Base-by-base conservation (phyloP, 352 stramenopile species). In the Phytophthora quininea region DNA sequence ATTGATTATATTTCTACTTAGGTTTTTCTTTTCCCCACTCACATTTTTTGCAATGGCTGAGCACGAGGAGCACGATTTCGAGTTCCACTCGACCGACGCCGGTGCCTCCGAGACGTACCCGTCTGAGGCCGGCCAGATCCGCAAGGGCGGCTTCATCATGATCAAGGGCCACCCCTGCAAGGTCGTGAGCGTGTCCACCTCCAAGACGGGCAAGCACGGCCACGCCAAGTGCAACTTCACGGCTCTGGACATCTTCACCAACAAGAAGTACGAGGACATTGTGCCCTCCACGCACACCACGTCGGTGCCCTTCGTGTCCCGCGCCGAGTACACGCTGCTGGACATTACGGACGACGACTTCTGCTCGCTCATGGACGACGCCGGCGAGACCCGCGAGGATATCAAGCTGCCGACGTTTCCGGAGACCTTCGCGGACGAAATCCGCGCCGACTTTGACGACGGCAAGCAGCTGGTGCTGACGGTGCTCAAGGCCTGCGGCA, bases 181-280 rank as follows among this genome's bases (percentile, higher is more conserved):
- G 93, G 88, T 97, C 46, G 91, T 97, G 56, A 97, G 80, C 75
- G 97, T 99, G 69, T 99, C 98, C 71, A 99, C 98, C 64, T 99
- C 98, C 64, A 99, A 99, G 97, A 99, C 98, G 63, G 98, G 98
- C 87, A 99, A 99, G 96, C 98, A 99, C 92, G 98, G 98, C 65
- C 98, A 99, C 93, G 98, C 98, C 73, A 99, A 99, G 92, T 99
- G 96, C 76, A 99, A 99, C 93, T 99, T 99, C 78, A 98, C 92
- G 69, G 97, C 97, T 63, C 88, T 97, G 37, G 97, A 99, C 88
- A 99, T 99, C 83, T 99, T 99, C 93, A 99, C 96, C 58, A 98
- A 98, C 81, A 99, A 99, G 91, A 99, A 99, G 95, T 93, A 98
- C 67, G 97, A 99, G 81, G 98, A 99, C 90, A 99, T 99, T 84